phyloP scores from a whole-genome alignment of 2,329 filamentous ascomycete genomes.

The Pseudopyrenochaeta lycopersici region DNA sequence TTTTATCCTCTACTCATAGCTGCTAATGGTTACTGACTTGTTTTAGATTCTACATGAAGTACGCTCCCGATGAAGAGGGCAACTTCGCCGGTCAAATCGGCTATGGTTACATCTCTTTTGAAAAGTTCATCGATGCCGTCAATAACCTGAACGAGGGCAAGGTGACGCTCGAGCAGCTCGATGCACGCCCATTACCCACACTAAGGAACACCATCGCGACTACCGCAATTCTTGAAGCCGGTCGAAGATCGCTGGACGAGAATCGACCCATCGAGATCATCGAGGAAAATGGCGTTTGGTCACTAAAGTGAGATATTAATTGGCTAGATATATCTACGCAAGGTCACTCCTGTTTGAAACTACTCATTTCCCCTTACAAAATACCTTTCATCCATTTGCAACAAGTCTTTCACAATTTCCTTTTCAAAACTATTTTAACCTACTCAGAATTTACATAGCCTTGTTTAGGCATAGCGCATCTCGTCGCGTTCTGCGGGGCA shows the following conservation, averaged over 20 bases:
- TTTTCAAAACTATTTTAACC: not conserved
- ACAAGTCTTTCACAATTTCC: too few species aligned
- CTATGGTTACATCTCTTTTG: conserved; percentile 93
- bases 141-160: conserved; percentile 78
- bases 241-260: conserved; percentile 85
- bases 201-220: conserved; percentile 89
- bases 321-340: not conserved
- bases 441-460: not conserved
- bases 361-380: not conserved
- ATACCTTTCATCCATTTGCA: too few species aligned
- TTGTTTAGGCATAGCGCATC: not conserved
- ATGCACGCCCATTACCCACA: conserved; percentile 82
- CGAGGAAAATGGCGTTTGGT: conserved; percentile 72
- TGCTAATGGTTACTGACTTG: conserved; percentile 10
- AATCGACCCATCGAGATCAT: conserved; percentile 78
- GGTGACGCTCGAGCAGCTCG: conserved; percentile 77
- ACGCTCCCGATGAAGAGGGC: conserved; percentile 91
- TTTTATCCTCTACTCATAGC: conserved; percentile 12
- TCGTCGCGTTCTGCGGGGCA: not conserved
- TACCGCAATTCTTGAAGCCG: conserved; percentile 89
- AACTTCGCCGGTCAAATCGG: conserved; percentile 92
- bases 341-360: not conserved
- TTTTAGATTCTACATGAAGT: conserved; percentile 84
- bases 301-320: conserved; percentile 60
- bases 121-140: conserved; percentile 94